phyloP scores from a whole-genome alignment of 2,329 filamentous ascomycete genomes.

The Apiospora sp. region DNA sequence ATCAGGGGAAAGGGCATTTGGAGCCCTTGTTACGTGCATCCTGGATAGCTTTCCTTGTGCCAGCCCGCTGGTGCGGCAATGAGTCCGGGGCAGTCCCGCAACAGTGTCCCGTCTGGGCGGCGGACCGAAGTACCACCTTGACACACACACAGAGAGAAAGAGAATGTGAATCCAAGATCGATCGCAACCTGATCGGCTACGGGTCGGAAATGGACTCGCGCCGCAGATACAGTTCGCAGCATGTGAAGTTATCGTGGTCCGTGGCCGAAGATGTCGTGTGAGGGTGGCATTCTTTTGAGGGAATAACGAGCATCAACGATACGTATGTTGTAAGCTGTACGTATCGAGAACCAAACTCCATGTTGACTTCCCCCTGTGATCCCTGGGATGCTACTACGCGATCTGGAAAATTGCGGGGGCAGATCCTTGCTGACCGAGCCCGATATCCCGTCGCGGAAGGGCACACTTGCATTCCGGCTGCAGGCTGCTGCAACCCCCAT shows the following conservation, averaged over 20 bases:
- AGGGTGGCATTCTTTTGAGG: constrained; percentile 2
- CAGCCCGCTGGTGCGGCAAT: background rate
- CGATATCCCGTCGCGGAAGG: constrained; percentile 20
- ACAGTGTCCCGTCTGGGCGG: background rate
- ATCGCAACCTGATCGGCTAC: background rate
- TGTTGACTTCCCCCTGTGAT: background rate
- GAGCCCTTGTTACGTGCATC: background rate
- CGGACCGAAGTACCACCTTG: constrained; percentile 1
- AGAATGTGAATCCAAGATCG: background rate
- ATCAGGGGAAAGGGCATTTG: background rate
- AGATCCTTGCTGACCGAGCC: constrained; percentile 21
- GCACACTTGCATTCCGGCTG: constrained; percentile 18
- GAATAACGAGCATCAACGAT: background rate
- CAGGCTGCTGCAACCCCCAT: background rate
- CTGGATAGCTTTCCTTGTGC: background rate
- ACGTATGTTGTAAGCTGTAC: background rate
- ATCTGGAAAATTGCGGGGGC: constrained; percentile 2
- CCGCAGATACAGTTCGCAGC: background rate
- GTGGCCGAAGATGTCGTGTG: background rate
- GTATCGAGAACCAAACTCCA: background rate
- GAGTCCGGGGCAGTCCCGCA: background rate
- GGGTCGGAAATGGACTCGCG: background rate
- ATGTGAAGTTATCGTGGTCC: constrained; percentile 12
- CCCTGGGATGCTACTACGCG: background rate
- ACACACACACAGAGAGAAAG: no score